phyloP scores from a whole-genome alignment of 805 yeast species.

The Zygosaccharomyces siamensis region DNA sequence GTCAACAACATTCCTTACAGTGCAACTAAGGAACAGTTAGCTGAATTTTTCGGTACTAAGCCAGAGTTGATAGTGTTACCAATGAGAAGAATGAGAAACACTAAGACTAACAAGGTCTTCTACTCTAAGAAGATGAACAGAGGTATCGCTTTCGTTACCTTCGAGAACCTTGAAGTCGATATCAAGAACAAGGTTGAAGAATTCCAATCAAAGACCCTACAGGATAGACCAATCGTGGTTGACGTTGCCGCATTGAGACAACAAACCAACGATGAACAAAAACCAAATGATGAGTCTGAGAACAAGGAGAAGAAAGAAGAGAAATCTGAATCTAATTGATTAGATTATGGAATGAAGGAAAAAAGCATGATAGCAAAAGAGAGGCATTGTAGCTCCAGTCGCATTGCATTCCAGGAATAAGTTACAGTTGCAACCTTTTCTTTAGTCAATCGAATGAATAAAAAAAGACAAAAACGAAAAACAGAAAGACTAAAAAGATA shows the following conservation, averaged over 20 bases:
- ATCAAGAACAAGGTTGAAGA: conserved; percentile 63
- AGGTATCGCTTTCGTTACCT: conserved; percentile 61
- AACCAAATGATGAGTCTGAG: conserved; percentile 10
- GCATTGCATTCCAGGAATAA: background rate
- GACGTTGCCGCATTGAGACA: conserved; percentile 56
- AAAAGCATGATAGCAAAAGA: background rate
- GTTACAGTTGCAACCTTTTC: background rate
- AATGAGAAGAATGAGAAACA: conserved; percentile 36
- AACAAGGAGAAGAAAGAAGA: conserved; percentile 8
- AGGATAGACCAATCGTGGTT: conserved; percentile 62
- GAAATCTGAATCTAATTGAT: background rate
- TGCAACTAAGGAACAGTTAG: conserved; percentile 51
- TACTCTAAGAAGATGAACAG: conserved; percentile 39
- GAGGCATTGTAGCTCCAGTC: background rate
- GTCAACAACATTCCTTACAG: conserved; percentile 63
- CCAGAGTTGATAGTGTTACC: conserved; percentile 51
- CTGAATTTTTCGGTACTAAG: conserved; percentile 46
- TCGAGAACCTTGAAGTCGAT: conserved; percentile 38
- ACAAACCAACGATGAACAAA: conserved; percentile 30
- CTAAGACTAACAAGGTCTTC: conserved; percentile 34
- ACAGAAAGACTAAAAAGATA: too few relatives aligned
- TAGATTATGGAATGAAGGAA: background rate
- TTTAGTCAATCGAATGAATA: too few relatives aligned
- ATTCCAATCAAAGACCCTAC: conserved; percentile 60
- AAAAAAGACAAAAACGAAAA: background rate